Evolutionary conservation across 345 rosid genomes (phyloP), one percentile per base, ranked within the genome.

Genomic region (Trapa bicornis): DNA sequence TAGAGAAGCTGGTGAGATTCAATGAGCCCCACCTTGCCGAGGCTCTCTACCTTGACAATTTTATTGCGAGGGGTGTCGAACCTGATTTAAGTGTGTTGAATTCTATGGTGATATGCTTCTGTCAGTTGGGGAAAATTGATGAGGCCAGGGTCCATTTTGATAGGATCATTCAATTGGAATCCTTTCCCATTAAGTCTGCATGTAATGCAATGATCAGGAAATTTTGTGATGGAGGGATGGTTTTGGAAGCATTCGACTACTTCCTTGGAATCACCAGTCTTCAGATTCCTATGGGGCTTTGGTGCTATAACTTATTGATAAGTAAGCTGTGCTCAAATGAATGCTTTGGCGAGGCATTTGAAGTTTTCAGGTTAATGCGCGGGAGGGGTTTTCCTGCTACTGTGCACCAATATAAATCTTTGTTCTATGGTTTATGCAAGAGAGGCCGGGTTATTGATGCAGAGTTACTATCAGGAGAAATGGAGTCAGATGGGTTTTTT

Each of bases 401-500:
- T 1, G 58, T 82, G 54, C 79, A 78, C 75, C 69, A 73, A 58
- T 80, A 74, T 35, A 85, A 85, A 72, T 81, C 87, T 58, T 68
- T 85, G 78, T 89, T 87, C 68, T 85, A 82, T 72, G 84, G 87
- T 38, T 74, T 85, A 74, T 89, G 91, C 74, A 75, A 74, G 68
- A 75, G 73, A 71, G 85, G 87, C 13, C 71, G 79, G 65, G 67
- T 69, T 61, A 32, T 73, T 52, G 83, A 80, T 78, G 90, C 92
- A 0, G 89, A 85, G 80, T 75, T 70, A 7, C 35, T 86, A 47
- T 79, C 77, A 64, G 71, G 75, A 70, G 83, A 87, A 71, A 84
- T 85, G 67, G 93, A 85, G 76, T 70, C 76, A 14, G 79, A 61
- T 1, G 86, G 88, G 43, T 80, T 81, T 72, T 82, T 70, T 77